A percentile compares a stretch with the other conserved stretches of the same genome.
Conservation (phyloP, 345 rosid genomes). For the Eucalyptus grandis region DNA sequence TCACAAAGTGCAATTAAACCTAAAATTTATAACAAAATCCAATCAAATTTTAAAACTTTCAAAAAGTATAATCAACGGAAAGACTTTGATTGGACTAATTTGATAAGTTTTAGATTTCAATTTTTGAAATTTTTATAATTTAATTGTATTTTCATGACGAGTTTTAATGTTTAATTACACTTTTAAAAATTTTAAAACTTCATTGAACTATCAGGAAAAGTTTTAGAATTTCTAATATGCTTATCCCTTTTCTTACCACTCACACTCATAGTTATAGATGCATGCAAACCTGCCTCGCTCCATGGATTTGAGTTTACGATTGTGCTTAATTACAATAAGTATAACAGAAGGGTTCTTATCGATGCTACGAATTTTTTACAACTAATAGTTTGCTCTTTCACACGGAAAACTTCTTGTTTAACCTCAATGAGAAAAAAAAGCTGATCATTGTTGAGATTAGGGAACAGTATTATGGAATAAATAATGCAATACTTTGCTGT, state of each 20-base stretch:
- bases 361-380: not conserved
- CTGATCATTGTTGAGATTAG: not conserved
- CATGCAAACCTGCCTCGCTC: not conserved
- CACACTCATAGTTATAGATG: not conserved
- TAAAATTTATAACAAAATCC: no score
- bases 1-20: no score
- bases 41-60: no score
- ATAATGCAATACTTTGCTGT: not conserved
- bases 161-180: no score
- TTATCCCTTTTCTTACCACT: not conserved
- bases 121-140: no score
- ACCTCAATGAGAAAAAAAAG: not conserved
- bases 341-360: not conserved
- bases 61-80: no score
- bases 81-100: rapidly evolving
- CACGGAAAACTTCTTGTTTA: not conserved
- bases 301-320: not conserved
- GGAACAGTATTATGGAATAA: not conserved
- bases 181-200: no score
- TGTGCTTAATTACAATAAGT: not conserved
- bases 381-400: not conserved
- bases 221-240: no score
- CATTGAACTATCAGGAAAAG: rapidly evolving
- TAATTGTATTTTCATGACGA: no score
- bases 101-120: no score